Conservation (phyloP, 306 rosid species). For the Corylus americana region DNA sequence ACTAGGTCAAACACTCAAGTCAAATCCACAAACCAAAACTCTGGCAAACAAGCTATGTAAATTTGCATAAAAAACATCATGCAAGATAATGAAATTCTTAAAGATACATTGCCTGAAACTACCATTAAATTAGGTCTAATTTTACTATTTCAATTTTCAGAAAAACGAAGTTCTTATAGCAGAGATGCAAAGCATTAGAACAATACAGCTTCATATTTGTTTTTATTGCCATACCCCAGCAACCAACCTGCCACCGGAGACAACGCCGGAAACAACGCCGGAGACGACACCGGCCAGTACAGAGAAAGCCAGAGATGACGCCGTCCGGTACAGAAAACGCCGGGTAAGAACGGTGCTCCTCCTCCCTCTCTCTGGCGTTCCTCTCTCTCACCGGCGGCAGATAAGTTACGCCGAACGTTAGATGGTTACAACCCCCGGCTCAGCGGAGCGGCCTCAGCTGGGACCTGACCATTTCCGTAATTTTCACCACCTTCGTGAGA, state of each 20-base stretch:
- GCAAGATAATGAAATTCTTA: neutral
- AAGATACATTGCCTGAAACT: neutral
- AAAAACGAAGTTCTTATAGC: neutral
- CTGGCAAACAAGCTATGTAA: neutral
- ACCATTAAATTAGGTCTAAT: neutral
- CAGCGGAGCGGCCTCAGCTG: neutral
- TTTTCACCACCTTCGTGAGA: neutral
- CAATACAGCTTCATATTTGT: neutral
- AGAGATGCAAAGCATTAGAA: neutral
- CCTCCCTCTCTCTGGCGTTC: no score
- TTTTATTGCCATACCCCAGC: neutral
- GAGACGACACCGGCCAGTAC: no score
- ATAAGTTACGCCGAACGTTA: slow-evolving; percentile 17
- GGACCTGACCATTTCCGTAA: slow-evolving; percentile 17
- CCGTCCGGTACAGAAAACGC: no score
- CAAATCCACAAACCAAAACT: neutral
- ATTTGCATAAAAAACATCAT: neutral
- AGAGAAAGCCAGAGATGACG: no score
- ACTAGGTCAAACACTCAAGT: slow-evolving; percentile 7
- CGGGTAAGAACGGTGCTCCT: no score
- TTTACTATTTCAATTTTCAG: neutral
- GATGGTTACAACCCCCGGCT: neutral
- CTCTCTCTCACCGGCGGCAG: neutral
- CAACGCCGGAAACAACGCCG: no score
- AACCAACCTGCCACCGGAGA: no score